Evolutionary conservation across 257 asterid species (phyloP).

Genomic region (Solanum neorickii): DNA sequence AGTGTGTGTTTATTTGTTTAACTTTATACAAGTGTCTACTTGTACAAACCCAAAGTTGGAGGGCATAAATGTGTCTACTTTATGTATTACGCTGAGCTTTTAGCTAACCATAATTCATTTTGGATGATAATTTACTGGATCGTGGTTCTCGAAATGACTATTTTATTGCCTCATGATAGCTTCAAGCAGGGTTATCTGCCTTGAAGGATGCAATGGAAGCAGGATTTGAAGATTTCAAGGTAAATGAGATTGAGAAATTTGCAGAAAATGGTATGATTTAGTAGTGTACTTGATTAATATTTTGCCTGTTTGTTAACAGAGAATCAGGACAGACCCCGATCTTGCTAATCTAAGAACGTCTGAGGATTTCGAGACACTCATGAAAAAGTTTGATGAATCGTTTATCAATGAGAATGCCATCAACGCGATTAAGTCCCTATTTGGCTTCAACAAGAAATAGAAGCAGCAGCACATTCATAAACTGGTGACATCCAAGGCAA

Average conservation of each 20-base stretch:
- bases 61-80: not conserved
- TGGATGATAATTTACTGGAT: not conserved
- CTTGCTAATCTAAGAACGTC: constrained; percentile 60
- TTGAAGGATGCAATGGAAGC: constrained; percentile 53
- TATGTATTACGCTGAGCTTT: not conserved
- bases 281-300: not conserved
- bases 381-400: constrained; percentile 78
- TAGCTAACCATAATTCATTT: not conserved
- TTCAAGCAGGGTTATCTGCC: constrained; percentile 85
- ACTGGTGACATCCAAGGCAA: not conserved
- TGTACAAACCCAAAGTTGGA: not conserved
- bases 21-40: not conserved
- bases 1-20: not conserved
- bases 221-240: constrained; percentile 72
- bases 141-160: not conserved
- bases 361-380: constrained; percentile 49
- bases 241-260: not conserved
- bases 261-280: not conserved
- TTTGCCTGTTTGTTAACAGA: constrained; percentile 24
- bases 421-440: constrained; percentile 79
- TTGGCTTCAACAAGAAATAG: constrained; percentile 71
- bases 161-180: constrained; percentile 19
- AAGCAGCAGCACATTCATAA: not conserved
- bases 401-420: constrained; percentile 88
- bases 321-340: constrained; percentile 84